Evolutionary conservation across 2,329 filamentous ascomycete genomes (phyloP).

Genomic region (Berkeleyomyces basicola): DNA sequence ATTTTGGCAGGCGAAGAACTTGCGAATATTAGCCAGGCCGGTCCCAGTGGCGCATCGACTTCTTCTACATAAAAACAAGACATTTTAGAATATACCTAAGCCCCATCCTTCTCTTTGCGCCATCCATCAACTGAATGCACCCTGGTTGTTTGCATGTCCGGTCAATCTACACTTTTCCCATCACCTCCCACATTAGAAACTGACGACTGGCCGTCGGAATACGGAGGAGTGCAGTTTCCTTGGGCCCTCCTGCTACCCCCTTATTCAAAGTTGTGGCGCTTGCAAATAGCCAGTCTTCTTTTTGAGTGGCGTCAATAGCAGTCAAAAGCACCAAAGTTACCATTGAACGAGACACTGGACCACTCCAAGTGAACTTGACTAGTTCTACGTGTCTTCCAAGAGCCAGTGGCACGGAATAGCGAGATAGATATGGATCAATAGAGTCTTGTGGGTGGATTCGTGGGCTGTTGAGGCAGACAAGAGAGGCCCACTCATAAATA

Average conservation of each 20-base stretch:
- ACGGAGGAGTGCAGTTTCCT: constrained; percentile 38
- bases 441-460: constrained; percentile 38
- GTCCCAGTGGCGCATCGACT: neutral
- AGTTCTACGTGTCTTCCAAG: constrained; percentile 20
- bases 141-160: neutral
- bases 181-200: constrained; percentile 45
- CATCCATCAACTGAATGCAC: neutral
- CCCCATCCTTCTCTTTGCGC: neutral
- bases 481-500: constrained; percentile 57
- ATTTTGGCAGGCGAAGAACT: constrained; percentile 52
- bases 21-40: constrained; percentile 25
- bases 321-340: constrained; percentile 19
- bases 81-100: neutral
- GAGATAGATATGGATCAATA: constrained; percentile 52
- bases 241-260: constrained; percentile 25
- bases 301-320: neutral
- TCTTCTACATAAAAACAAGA: neutral
- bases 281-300: constrained; percentile 5
- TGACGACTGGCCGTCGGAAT: constrained; percentile 29
- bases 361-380: constrained; percentile 41
- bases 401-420: constrained; percentile 29
- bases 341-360: constrained; percentile 39
- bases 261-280: constrained; percentile 35
- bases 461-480: constrained; percentile 51
- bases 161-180: constrained; percentile 12